A percentile compares a stretch with the other conserved stretches of the same genome.
Evolutionary conservation across 805 yeast species (phyloP).

Genomic region (Candida berthetii): DNA sequence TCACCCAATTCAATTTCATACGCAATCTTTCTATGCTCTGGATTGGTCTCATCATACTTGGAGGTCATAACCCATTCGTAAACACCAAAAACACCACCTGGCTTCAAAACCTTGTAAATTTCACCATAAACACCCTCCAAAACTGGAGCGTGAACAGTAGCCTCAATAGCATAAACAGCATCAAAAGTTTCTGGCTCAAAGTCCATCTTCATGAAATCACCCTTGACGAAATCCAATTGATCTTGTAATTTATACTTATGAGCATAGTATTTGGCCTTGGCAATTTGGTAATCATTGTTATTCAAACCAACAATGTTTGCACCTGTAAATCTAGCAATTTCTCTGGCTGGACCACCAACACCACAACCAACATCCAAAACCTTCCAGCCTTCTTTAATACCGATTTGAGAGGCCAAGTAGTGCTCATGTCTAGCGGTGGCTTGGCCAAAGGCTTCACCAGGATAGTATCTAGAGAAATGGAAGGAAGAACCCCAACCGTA

Average conservation of each 20-base stretch:
- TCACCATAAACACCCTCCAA: conserved; percentile 94
- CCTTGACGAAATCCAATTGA: conserved; percentile 83
- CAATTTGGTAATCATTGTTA: conserved; percentile 96
- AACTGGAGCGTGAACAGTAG: conserved; percentile 96
- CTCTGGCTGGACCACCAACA: conserved; percentile 99
- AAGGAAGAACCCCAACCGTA: conserved; percentile 99
- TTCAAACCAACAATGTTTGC: conserved; percentile 85
- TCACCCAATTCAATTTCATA: conserved; percentile 98
- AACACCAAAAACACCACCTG: conserved; percentile 97
- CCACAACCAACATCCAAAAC: conserved; percentile 99
- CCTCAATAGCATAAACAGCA: conserved; percentile 97
- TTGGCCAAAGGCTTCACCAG: conserved; percentile 89
- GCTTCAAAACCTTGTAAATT: conserved; percentile 91
- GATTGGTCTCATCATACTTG: conserved; percentile 77
- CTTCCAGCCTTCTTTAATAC: conserved; percentile 69
- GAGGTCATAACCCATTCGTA: conserved; percentile 99
- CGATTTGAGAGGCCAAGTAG: conserved; percentile 83
- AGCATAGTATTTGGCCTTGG: conserved; percentile 83
- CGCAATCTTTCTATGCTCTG: conserved; percentile 88
- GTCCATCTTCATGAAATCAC: conserved; percentile 99
- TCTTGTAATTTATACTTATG: conserved; percentile 55
- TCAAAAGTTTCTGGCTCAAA: conserved; percentile 86
- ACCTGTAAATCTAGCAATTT: conserved; percentile 86
- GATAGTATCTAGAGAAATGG: conserved; percentile 93
- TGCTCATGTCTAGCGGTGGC: conserved; percentile 98